phyloP scores from a whole-genome alignment of 2,329 filamentous ascomycete genomes.

The Allantophomopsis cytisporea region DNA sequence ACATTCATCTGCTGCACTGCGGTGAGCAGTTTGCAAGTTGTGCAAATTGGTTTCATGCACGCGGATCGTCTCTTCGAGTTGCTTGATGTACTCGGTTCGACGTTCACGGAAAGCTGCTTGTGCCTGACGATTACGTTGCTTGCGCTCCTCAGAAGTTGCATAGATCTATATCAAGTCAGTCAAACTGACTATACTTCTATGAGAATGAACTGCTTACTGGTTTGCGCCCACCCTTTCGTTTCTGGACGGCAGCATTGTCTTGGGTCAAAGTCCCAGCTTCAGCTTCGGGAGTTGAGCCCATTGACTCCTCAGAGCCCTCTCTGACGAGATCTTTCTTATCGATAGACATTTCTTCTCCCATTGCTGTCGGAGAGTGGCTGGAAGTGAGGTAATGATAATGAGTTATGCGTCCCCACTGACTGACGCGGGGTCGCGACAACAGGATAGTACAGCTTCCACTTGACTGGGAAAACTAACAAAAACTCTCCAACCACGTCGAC shows the following conservation, averaged over 20 bases:
- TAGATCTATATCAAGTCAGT: constrained; percentile 57
- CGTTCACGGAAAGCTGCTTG: constrained; percentile 96
- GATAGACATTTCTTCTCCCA: constrained; percentile 57
- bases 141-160: constrained; percentile 95
- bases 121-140: constrained; percentile 92
- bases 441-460: too few relatives aligned
- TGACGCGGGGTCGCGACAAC: too few relatives aligned
- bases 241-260: constrained; percentile 54
- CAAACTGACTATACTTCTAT: not conserved
- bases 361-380: constrained; percentile 14
- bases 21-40: constrained; percentile 85
- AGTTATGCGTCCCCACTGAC: too few relatives aligned
- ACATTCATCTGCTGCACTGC: constrained; percentile 90
- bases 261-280: constrained; percentile 25
- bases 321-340: constrained; percentile 37
- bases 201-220: constrained; percentile 50
- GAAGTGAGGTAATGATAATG: too few relatives aligned
- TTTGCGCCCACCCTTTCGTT: constrained; percentile 95
- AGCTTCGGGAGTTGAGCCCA: constrained; percentile 44
- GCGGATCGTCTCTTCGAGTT: constrained; percentile 93
- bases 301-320: constrained; percentile 48
- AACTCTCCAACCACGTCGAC: too few relatives aligned
- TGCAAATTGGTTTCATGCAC: constrained; percentile 91
- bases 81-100: constrained; percentile 97
- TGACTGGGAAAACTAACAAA: too few relatives aligned